Percentiles rank a stretch among this genome's conserved stretches.
Evolutionary conservation across 345 rosid genomes (phyloP).

Genomic region (Geranium brycei): DNA sequence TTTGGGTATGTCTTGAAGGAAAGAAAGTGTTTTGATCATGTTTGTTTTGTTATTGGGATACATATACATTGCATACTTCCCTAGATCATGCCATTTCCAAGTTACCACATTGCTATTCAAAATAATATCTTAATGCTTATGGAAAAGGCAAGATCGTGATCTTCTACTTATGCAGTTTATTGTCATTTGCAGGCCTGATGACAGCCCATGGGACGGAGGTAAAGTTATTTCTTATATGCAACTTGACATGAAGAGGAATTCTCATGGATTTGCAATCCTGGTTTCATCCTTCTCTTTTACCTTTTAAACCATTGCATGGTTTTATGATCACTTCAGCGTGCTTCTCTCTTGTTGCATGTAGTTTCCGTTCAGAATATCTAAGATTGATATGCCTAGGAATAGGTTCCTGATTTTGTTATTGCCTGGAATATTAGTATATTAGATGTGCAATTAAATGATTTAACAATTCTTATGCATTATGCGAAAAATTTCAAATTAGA

Average conservation of each 20-base stretch:
- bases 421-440: neutral
- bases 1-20: conserved; percentile 29
- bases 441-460: neutral
- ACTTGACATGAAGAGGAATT: neutral
- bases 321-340: neutral
- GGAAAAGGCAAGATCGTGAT: neutral
- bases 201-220: conserved; percentile 36
- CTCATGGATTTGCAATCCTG: neutral
- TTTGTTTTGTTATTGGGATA: neutral
- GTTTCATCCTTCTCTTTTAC: neutral
- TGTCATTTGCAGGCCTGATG: conserved; percentile 39
- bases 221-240: neutral
- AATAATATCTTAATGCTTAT: neutral
- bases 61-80: neutral
- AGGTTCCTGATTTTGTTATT: neutral
- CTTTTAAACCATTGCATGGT: neutral
- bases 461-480: neutral
- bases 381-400: neutral
- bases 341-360: neutral
- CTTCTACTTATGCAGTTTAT: neutral
- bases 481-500: neutral
- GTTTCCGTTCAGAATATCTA: neutral
- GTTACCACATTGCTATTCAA: neutral
- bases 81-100: neutral
- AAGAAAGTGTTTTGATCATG: neutral